Base-by-base conservation (phyloP, 495 filamentous ascomycete species). In the Xylaria telfairii region DNA sequence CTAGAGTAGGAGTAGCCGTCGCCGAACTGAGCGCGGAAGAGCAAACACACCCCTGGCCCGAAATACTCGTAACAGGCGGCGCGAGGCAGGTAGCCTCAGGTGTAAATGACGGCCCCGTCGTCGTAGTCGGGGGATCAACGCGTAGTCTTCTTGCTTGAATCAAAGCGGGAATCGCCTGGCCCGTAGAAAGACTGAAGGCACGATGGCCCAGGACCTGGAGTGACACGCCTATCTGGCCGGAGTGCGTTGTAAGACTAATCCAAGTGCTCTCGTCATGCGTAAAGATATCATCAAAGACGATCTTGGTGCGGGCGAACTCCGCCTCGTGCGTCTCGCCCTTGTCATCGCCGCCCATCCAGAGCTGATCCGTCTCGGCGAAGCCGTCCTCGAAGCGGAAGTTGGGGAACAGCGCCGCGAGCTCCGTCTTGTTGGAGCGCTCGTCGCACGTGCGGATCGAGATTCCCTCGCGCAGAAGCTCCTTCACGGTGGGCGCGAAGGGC, bases 361-460 rank as follows among this genome's bases (percentile, higher is more conserved):
- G 80, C 68, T 83, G 76, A 75, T 93, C 91, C 13, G 81, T 74
- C 68, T 91, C 89, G 0, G 81, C 76, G 74, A 95, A 93, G 5
- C 87, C 87, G 0, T 79, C 61, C 70, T 93, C 92, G 66, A 93
- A 88, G 4, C 44, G 77, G 79, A 87, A 93, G 8, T 37, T 67
- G 0, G 90, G 91, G 71, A 89, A 92, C 6, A 80, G 75, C 4
- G 75, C 39, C 19, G 83, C 77, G 74, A 95, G 90, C 56, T 85
- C 85, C 7, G 83, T 80, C 65, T 84, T 87, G 53, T 70, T 85
- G 44, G 84, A 84, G 5, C 92, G 83, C 42, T 88, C 85, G 78
- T 95, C 92, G 74, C 92, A 95, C 17, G 92, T 93, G 75, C 94
- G 92, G 57, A 92, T 87, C 66, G 88, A 88, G 64, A 95, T 90